Evolutionary conservation across 225 moss, liverwort and hornwort genomes (phyloP).

Genomic region (Pseudoscleropodium purum): DNA sequence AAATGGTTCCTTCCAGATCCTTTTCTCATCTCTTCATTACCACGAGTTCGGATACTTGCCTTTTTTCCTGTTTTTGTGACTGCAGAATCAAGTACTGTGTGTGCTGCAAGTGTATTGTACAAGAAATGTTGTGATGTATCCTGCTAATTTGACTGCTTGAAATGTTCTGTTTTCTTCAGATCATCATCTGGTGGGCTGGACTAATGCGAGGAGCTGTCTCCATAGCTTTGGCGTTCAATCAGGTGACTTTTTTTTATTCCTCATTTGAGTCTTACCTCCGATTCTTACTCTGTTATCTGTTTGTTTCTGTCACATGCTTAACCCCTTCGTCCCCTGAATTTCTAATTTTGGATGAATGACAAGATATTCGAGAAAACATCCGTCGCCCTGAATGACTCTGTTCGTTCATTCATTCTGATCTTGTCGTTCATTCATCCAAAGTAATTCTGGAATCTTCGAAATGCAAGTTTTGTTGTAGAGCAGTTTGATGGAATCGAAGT

Average conservation of each 20-base stretch:
- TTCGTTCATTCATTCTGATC: background rate
- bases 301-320: background rate
- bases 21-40: background rate
- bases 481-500: background rate
- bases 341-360: background rate
- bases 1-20: conserved; percentile 35
- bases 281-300: background rate
- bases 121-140: background rate
- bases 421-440: background rate
- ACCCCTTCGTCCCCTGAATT: background rate
- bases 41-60: background rate
- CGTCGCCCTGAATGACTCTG: background rate
- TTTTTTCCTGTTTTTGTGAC: background rate
- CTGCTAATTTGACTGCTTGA: background rate
- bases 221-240: conserved; percentile 85
- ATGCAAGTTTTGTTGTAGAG: background rate
- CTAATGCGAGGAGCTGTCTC: conserved; percentile 96
- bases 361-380: background rate
- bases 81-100: background rate
- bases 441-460: background rate
- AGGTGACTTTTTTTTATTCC: conserved; percentile 5
- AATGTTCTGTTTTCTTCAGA: background rate
- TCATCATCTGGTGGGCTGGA: conserved; percentile 96
- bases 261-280: background rate
- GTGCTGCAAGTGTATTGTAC: background rate